Percentiles rank a stretch among this genome's conserved stretches.
phyloP scores from a whole-genome alignment of 768 basidiomycete genomes.

The Lactarius trivialis region DNA sequence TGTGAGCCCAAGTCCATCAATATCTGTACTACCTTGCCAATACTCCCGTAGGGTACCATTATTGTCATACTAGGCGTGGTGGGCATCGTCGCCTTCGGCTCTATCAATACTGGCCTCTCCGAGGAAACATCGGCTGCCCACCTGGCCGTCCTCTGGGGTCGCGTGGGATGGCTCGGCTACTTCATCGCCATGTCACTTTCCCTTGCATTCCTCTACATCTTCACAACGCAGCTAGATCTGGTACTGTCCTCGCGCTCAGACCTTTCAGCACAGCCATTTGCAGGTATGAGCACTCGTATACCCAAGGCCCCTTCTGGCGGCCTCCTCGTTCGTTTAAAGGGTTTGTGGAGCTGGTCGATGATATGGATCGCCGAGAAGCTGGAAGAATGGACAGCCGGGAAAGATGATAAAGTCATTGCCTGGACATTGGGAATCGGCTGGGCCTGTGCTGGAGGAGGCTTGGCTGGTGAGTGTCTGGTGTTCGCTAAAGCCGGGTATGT shows the following conservation, averaged over 20 bases:
- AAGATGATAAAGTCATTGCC: conserved; percentile 78
- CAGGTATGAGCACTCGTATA: conserved; percentile 34
- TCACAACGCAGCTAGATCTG: conserved; percentile 65
- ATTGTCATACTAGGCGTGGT: conserved; percentile 79
- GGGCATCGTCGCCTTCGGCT: conserved; percentile 83
- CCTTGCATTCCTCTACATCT: conserved; percentile 58
- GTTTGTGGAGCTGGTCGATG: conserved; percentile 43
- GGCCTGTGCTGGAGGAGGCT: conserved; percentile 87
- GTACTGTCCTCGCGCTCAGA: conserved; percentile 68
- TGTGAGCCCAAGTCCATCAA: conserved; percentile 35
- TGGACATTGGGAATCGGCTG: conserved; percentile 93
- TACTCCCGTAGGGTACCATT: conserved; percentile 59
- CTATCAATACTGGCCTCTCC: conserved; percentile 73
- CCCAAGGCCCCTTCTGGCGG: conserved; percentile 17
- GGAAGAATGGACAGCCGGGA: conserved; percentile 69
- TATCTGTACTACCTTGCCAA: conserved; percentile 5
- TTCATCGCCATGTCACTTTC: conserved; percentile 75
- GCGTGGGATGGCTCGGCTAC: conserved; percentile 85
- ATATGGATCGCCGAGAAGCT: conserved; percentile 52
- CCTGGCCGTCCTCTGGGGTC: conserved; percentile 78
- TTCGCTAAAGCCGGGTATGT: conserved; percentile 72
- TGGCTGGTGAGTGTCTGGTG: conserved; percentile 85
- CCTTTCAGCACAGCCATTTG: conserved; percentile 51
- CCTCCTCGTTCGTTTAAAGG: conserved; percentile 32
- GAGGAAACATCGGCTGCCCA: conserved; percentile 66